Evolutionary conservation across 2,329 filamentous ascomycete genomes (phyloP), one percentile per base, ranked within the genome.

Genomic region (Westerdykella sp.): DNA sequence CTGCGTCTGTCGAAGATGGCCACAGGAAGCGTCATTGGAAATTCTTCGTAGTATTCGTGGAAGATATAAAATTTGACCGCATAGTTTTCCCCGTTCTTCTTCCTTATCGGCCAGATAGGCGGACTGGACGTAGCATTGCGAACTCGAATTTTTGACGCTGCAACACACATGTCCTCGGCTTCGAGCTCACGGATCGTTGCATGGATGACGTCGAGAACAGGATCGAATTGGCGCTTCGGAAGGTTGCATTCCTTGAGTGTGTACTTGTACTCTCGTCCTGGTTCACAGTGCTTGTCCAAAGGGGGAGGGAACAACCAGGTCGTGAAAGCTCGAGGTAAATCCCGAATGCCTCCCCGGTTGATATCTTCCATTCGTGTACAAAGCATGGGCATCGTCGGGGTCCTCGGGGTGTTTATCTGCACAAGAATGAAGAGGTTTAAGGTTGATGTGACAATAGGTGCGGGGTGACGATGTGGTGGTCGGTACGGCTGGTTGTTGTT

Each of bases 191-290:
- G 12, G 13, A 42, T 37, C 3, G 40, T 37, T 5, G n/a, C 16
- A 9, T 3, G 10, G 32, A 35, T 35, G 32, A 35, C 32, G 6
- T 18, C 9, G n/a, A 35, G n/a, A 18, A 35, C 32, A 5, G 32
- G 32, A 13, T 35, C 11, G 70, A 73, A 37, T 58, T 72, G 4
- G 72, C 62, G 39, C 44, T 73, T 43, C 45, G 68, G 11, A 70
- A 66, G 1, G 63, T 69, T 6, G 56, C 62, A 21, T 51, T 67
- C 32, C n/a, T 35, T 35, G 3, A 35, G 13, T 14, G n/a, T 9
- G 32, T 35, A 35, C 16, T 35, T 14, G 5, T 35, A 35, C 3
- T 35, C n/a, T 14, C 10, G 5, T 14, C 16, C 16, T 9, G 16
- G 3, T 12, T 3, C 5, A 14, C 12, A 14, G 16, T 3, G 32